phyloP scores from a whole-genome alignment of 2,329 filamentous ascomycete species.

The Sordariomycetes sp. region DNA sequence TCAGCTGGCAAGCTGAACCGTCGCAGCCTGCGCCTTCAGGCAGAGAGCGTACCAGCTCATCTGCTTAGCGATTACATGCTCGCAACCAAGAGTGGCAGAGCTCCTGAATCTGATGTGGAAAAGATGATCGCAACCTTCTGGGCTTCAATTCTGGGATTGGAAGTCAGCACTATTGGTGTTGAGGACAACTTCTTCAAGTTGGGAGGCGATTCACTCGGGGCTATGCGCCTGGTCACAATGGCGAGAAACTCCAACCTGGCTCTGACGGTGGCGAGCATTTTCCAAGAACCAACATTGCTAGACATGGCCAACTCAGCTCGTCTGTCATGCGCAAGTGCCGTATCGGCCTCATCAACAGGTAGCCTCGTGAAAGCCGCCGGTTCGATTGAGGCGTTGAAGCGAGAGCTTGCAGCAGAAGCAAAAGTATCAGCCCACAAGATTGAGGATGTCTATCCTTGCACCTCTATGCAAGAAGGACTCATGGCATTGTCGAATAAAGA shows the following conservation, averaged over 20 bases:
- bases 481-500: slow-evolving; percentile 7
- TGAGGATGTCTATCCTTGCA: slow-evolving; percentile 10
- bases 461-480: slow-evolving; percentile 8
- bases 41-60: slow-evolving; percentile 1
- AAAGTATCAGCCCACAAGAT: slow-evolving; percentile 3
- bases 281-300: slow-evolving; percentile 15
- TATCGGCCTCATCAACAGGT: not conserved
- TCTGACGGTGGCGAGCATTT: slow-evolving; percentile 34
- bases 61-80: slow-evolving; percentile 3
- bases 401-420: slow-evolving; percentile 3
- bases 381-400: not conserved
- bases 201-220: slow-evolving; percentile 34
- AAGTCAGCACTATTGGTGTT: slow-evolving; percentile 15
- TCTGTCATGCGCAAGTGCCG: slow-evolving; percentile 7
- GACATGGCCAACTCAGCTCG: slow-evolving; percentile 10
- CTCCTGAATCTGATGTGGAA: slow-evolving; percentile 1
- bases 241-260: slow-evolving; percentile 25
- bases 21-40: slow-evolving; percentile 4
- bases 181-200: slow-evolving; percentile 36
- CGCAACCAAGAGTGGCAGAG: slow-evolving; percentile 4
- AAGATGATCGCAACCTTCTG: slow-evolving; percentile 1
- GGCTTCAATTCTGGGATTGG: slow-evolving; percentile 3
- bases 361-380: not conserved
- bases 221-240: slow-evolving; percentile 28
- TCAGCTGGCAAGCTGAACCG: slow-evolving; percentile 6